A percentile compares a stretch with the other conserved stretches of the same genome.
Evolutionary conservation across 371 early-diverging fungal genomes (phyloP).

Genomic region (Encephalitozoon cuniculi): DNA sequence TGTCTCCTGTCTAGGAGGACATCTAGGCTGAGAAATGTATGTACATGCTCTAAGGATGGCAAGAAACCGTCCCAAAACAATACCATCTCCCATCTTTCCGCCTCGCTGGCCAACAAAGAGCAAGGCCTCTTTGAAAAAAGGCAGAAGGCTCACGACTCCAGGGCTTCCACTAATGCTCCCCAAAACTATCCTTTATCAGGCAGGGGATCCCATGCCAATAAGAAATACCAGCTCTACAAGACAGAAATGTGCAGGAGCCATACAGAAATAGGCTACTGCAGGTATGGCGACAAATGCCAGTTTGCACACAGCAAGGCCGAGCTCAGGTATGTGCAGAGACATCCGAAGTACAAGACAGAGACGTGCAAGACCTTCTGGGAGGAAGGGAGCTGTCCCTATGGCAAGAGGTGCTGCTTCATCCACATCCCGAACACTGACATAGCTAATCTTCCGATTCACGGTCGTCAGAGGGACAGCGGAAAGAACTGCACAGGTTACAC

Average conservation of each 20-base stretch:
- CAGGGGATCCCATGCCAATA: constrained; percentile 41
- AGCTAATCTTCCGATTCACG: not conserved
- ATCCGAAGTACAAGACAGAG: constrained; percentile 81
- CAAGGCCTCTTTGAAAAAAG: not conserved
- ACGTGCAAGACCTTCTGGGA: constrained; percentile 69
- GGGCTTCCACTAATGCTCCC: not conserved
- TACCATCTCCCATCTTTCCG: not conserved
- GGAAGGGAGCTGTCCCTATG: constrained; percentile 66
- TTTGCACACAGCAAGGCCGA: constrained; percentile 79
- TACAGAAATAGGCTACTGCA: constrained; percentile 75
- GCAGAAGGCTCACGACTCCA: not conserved
- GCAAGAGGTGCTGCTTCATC: constrained; percentile 68
- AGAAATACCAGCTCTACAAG: constrained; percentile 73
- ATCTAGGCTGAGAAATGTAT: not conserved
- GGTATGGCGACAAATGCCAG: constrained; percentile 81
- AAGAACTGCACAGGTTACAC: not conserved
- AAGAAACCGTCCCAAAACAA: not conserved
- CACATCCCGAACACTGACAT: constrained; percentile 57
- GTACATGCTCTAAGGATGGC: not conserved
- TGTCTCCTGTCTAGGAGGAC: not conserved
- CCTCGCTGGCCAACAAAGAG: not conserved
- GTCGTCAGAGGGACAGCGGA: not conserved
- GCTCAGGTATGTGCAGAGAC: constrained; percentile 70
- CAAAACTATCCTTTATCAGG: not conserved
- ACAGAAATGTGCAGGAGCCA: constrained; percentile 85